Evolutionary conservation across 1,284 basidiomycete species (phyloP).

Genomic region (Tylopilus orsonianus): DNA sequence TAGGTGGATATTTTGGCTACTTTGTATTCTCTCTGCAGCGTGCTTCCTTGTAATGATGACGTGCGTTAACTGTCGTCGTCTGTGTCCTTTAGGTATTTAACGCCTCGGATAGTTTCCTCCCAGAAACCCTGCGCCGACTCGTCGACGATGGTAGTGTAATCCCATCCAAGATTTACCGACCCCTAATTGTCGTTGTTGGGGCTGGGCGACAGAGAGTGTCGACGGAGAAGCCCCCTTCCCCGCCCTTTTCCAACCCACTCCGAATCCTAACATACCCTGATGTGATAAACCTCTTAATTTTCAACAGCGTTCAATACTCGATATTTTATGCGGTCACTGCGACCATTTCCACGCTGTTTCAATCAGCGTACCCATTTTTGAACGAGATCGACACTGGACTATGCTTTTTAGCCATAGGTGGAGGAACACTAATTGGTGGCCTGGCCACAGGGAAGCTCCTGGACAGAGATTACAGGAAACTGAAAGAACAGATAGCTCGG

Average conservation of each 20-base stretch:
- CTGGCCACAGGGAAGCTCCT: conserved; percentile 50
- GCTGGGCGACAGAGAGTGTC: conserved; percentile 27
- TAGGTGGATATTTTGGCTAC: conserved; percentile 78
- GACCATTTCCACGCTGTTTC: conserved; percentile 65
- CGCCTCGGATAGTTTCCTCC: conserved; percentile 45
- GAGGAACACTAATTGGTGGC: conserved; percentile 54
- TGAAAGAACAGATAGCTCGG: conserved; percentile 36
- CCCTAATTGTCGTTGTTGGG: conserved; percentile 57
- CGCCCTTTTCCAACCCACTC: conserved; percentile 56
- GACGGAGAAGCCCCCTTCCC: conserved; percentile 33
- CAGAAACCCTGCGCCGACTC: conserved; percentile 58
- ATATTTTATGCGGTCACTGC: conserved; percentile 67
- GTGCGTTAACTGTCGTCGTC: conserved; percentile 38
- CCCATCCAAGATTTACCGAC: conserved; percentile 47
- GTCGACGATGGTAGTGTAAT: conserved; percentile 60
- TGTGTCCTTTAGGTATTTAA: neutral
- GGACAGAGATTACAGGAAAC: conserved; percentile 52
- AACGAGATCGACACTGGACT: conserved; percentile 65
- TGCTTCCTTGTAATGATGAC: conserved; percentile 55
- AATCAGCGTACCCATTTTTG: conserved; percentile 56
- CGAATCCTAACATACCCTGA: conserved; percentile 58
- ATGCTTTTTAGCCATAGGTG: conserved; percentile 69
- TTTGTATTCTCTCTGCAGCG: conserved; percentile 58
- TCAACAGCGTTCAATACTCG: conserved; percentile 58
- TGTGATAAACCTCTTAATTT: conserved; percentile 60